Evolutionary conservation across 495 filamentous ascomycete genomes (phyloP), one percentile per base, ranked within the genome.

Genomic region (Pyronema omphalodes): DNA sequence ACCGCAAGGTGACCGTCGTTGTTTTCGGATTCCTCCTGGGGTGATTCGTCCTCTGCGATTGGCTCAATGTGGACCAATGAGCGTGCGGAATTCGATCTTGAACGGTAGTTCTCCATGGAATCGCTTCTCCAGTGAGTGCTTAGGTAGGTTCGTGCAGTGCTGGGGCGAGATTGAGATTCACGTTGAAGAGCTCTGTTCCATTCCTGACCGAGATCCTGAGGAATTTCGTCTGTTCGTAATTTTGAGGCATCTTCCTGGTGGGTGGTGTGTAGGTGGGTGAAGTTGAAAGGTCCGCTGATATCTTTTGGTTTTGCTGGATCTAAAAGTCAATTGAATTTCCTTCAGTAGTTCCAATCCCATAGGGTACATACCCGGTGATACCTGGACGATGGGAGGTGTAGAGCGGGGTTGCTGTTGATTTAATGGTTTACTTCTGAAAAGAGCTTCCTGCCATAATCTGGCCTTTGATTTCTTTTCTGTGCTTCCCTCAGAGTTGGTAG

Each of bases 231-330:
- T 8, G 8, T 8, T 33, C 48, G 47, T 43, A 53, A 7, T 17
- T 23, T 18, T 37, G 51, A 53, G 44, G 59, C 61, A 37, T 61
- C 56, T n/a, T 45, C 47, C 12, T 58, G 64, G 33, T 65, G 61
- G 36, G 52, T 48, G 48, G 65, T 62, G 7, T 56, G 56, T 39
- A 65, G 41, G 29, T 65, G 62, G 14, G 54, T 59, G 55, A 65
- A 65, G 54, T 65, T 58, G 56, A 61, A 65, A 34, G 62, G 62
- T 46, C 60, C 45, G 48, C 62, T 65, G 18, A 65, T 65, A 17
- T 23, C 46, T 52, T 62, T 63, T 15, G 56, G 60, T 53, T 49
- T 56, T 52, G 53, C 61, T 63, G 43, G 48, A 55, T 9, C 41
- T 55, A 56, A 37, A 29, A 29, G 23, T 29, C 23, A 29, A 29